These are phyloP conservation scores for Fraxinus xanthoxyloides DNA, from an alignment of 305 asterid species.

Conservation along the genomic window DNA sequence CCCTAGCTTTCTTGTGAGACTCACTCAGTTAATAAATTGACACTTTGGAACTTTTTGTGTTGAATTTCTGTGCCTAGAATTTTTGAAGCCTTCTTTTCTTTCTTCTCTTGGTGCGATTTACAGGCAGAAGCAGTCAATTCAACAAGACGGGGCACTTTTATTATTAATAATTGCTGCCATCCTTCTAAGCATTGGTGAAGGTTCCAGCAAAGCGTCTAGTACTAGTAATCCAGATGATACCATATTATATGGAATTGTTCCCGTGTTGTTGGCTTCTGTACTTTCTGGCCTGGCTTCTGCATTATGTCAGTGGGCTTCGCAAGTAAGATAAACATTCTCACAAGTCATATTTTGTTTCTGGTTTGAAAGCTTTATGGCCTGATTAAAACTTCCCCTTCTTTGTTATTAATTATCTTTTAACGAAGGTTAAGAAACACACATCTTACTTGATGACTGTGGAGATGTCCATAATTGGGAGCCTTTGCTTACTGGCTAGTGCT, in stretches of 20 bases:
- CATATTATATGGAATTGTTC: slow-evolving; percentile 76
- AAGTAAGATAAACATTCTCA: slow-evolving; percentile 44
- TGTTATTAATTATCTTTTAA: slow-evolving; percentile 3
- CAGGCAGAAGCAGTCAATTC: slow-evolving; percentile 90
- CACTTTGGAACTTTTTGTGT: background rate
- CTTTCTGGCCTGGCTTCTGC: slow-evolving; percentile 98
- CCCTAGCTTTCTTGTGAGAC: slow-evolving; percentile 3
- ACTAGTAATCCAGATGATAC: slow-evolving; percentile 64
- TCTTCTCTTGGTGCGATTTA: slow-evolving; percentile 18
- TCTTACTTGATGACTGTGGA: slow-evolving; percentile 94
- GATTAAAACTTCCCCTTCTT: slow-evolving; percentile 15
- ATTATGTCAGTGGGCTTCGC: slow-evolving; percentile 97
- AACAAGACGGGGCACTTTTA: slow-evolving; percentile 92
- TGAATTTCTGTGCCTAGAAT: slow-evolving; percentile 9
- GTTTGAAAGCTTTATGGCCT: slow-evolving; percentile 10
- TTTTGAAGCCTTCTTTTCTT: slow-evolving; percentile 5
- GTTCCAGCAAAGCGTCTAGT: slow-evolving; percentile 69
- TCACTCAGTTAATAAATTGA: background rate
- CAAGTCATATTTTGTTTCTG: slow-evolving; percentile 9
- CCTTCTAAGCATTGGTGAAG: slow-evolving; percentile 88
- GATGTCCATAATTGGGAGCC: slow-evolving; percentile 94
- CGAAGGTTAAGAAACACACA: slow-evolving; percentile 79
- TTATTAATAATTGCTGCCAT: slow-evolving; percentile 82
- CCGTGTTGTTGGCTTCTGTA: slow-evolving; percentile 86
- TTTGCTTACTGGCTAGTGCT: slow-evolving; percentile 83